These are phyloP conservation scores for Plasmodium berghei DNA, from an alignment of 169 alveolate genomes.

Conservation along the genomic window DNA sequence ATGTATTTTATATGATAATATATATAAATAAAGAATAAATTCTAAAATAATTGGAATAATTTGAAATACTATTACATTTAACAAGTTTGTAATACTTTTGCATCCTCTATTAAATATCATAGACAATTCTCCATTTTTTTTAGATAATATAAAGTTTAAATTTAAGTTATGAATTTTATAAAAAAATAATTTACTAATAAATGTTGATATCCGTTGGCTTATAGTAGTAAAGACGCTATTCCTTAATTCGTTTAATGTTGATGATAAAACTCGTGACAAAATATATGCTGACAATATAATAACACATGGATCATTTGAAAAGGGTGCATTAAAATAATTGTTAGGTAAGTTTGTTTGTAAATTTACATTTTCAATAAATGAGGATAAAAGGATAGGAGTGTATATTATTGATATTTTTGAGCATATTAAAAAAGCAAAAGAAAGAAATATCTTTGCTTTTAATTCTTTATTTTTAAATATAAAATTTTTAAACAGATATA, in stretches of 20 bases:
- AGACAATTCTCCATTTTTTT: conserved; percentile 86
- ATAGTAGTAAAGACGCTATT: conserved; percentile 84
- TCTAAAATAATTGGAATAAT: conserved; percentile 87
- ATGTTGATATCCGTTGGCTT: conserved; percentile 82
- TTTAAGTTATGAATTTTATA: conserved; percentile 83
- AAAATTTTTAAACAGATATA: conserved; percentile 75
- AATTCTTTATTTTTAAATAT: conserved; percentile 65
- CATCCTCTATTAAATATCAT: conserved; percentile 84
- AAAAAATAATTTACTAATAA: conserved; percentile 82
- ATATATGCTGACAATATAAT: conserved; percentile 44
- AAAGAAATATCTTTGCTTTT: conserved; percentile 53
- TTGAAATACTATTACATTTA: conserved; percentile 85
- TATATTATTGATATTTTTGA: conserved; percentile 69
- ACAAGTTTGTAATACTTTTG: conserved; percentile 84
- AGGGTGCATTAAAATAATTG: background rate
- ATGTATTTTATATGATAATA: conserved; percentile 89
- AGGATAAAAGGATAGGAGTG: conserved; percentile 58
- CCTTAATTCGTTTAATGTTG: conserved; percentile 81
- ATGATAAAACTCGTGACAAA: conserved; percentile 60
- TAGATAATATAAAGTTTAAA: conserved; percentile 82
- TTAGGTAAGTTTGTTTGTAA: conserved; percentile 31
- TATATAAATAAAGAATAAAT: conserved; percentile 85
- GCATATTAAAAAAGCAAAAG: conserved; percentile 66
- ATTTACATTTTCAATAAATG: conserved; percentile 77
- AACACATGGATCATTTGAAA: conserved; percentile 31